phyloP scores from a whole-genome alignment of 305 asterid species.

The Petunia hybrid region DNA sequence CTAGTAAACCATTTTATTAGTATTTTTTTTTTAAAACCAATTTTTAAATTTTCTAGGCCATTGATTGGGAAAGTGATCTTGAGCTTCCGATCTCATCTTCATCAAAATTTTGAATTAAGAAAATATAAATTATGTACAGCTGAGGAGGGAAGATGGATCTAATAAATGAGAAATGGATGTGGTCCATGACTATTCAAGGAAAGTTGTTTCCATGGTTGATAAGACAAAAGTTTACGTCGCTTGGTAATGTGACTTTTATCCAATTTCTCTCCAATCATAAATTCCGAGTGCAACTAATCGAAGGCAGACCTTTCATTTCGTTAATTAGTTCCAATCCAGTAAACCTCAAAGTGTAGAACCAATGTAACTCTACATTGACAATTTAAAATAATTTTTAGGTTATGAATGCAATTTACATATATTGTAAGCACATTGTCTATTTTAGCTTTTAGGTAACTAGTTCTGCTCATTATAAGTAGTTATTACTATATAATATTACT shows the following conservation, averaged over 20 bases:
- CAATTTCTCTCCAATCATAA: conserved; percentile 7
- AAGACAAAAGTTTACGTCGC: background rate
- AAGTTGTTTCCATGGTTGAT: conserved; percentile 28
- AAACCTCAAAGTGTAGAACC: background rate
- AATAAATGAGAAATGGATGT: conserved; percentile 37
- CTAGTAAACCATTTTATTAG: conserved; percentile 9
- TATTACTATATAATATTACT: too few relatives aligned
- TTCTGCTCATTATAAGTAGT: too few relatives aligned
- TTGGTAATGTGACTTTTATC: background rate
- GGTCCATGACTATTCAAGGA: conserved; percentile 36
- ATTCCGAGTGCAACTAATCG: background rate
- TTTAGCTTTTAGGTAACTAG: too few relatives aligned
- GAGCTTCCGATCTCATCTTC: background rate
- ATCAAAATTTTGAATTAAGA: background rate
- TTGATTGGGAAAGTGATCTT: conserved; percentile 7
- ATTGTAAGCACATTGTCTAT: too few relatives aligned
- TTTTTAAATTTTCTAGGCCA: background rate
- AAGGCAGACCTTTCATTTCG: background rate
- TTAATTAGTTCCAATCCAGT: background rate
- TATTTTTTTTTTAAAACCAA: background rate
- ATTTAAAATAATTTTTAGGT: too few relatives aligned
- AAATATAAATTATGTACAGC: conserved; percentile 2
- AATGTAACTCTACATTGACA: too few relatives aligned
- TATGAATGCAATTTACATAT: too few relatives aligned
- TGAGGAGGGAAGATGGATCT: conserved; percentile 28